Conservation (phyloP, 1,284 basidiomycete genomes). For the Naganishia sp. region DNA sequence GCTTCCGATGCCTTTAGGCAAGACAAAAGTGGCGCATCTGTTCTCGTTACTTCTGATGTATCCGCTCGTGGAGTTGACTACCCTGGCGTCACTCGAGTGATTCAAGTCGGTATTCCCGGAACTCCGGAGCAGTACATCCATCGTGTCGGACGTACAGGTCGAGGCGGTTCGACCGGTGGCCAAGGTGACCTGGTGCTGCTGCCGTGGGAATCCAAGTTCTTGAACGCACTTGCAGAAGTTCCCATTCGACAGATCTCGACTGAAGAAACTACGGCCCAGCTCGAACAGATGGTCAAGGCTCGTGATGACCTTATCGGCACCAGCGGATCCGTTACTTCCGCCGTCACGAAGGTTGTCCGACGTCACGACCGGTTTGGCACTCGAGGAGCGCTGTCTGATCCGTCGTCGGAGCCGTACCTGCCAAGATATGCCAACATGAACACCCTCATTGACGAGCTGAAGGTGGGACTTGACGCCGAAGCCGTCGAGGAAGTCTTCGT, state of each 20-base stretch:
- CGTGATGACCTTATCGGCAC: constrained; percentile 59
- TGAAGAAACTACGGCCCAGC: constrained; percentile 59
- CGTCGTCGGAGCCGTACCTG: constrained; percentile 24
- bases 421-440: constrained; percentile 49
- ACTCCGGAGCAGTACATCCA: constrained; percentile 81
- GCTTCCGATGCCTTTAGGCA: constrained; percentile 70
- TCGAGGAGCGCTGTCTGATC: not conserved
- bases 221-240: constrained; percentile 67
- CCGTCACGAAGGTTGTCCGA: constrained; percentile 18
- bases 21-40: constrained; percentile 62
- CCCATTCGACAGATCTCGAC: constrained; percentile 67
- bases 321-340: constrained; percentile 33
- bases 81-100: constrained; percentile 85
- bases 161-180: constrained; percentile 66
- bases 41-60: constrained; percentile 86
- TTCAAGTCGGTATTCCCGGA: constrained; percentile 82
- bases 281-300: constrained; percentile 59
- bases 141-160: constrained; percentile 87
- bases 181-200: constrained; percentile 84
- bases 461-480: constrained; percentile 59
- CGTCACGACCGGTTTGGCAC: constrained; percentile 13
- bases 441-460: constrained; percentile 50
- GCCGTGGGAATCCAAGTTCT: constrained; percentile 77
- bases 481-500: constrained; percentile 68
- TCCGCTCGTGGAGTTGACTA: constrained; percentile 90